Evolutionary conservation across 2,329 filamentous ascomycete genomes (phyloP).

Genomic region (Arthrinium puccinioides): DNA sequence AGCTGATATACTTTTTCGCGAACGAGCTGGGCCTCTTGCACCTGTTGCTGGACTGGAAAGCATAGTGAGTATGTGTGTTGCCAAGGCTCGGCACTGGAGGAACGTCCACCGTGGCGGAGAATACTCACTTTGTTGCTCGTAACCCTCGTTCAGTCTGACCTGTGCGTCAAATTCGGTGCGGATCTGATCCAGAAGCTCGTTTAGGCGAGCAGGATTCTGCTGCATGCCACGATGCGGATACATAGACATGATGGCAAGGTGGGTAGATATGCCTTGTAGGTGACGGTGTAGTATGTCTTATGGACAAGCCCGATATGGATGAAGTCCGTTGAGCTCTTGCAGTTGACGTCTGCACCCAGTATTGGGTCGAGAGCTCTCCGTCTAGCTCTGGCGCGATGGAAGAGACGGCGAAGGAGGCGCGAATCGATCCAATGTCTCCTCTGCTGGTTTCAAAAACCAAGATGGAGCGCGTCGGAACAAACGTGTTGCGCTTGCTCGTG

Average conservation of each 20-base stretch:
- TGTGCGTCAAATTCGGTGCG: constrained; percentile 86
- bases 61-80: background rate
- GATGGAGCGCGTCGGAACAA: no score
- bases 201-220: constrained; percentile 58
- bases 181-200: constrained; percentile 86
- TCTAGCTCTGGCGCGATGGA: no score
- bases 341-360: no score
- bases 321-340: no score
- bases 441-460: no score
- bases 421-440: no score
- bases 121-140: constrained; percentile 86
- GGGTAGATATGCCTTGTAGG: no score
- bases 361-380: no score
- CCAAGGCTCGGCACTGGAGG: background rate
- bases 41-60: constrained; percentile 70
- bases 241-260: constrained; percentile 57
- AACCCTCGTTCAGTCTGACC: constrained; percentile 72
- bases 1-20: constrained; percentile 88
- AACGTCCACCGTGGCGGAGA: background rate
- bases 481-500: no score
- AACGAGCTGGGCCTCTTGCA: constrained; percentile 92
- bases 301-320: no score
- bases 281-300: no score
- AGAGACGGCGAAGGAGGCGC: no score
- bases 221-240: constrained; percentile 85